phyloP scores from a whole-genome alignment of 139 green algal genomes.

The Pseudopediastrum boryanum region DNA sequence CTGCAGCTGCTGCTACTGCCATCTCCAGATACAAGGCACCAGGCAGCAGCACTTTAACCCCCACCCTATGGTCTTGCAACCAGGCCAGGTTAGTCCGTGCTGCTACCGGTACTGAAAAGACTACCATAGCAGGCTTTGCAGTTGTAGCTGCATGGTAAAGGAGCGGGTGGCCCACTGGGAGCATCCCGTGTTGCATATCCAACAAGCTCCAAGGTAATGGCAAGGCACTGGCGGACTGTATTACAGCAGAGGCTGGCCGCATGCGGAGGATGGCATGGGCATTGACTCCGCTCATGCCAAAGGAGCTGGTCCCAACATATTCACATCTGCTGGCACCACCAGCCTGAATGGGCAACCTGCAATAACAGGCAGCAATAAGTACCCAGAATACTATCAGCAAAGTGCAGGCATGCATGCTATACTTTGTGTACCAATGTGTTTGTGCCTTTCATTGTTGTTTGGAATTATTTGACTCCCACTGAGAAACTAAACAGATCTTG shows the following conservation, averaged over 20 bases:
- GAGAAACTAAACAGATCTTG: no score
- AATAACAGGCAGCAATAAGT: background rate
- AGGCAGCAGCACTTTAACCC: conserved; percentile 39
- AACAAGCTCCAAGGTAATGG: conserved; percentile 27
- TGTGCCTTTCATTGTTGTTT: no score
- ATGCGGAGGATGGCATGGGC: conserved; percentile 71
- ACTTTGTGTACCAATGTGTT: no score
- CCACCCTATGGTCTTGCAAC: conserved; percentile 56
- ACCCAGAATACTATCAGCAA: no score
- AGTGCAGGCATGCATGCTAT: no score
- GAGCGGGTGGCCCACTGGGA: conserved; percentile 61
- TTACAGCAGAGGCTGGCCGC: background rate
- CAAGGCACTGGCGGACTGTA: background rate
- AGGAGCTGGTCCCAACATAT: conserved; percentile 75
- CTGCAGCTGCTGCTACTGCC: conserved; percentile 44
- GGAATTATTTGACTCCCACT: no score
- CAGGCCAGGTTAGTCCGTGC: conserved; percentile 26
- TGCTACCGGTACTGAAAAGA: background rate
- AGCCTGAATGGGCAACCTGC: conserved; percentile 60
- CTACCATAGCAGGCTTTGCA: background rate
- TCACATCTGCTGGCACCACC: background rate
- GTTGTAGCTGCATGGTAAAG: conserved; percentile 19
- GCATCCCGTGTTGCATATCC: conserved; percentile 46
- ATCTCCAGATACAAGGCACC: conserved; percentile 64
- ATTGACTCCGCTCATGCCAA: conserved; percentile 90